Conservation (phyloP, 108 stramenopile genomes). For the Nannochloropsis oceanica region DNA sequence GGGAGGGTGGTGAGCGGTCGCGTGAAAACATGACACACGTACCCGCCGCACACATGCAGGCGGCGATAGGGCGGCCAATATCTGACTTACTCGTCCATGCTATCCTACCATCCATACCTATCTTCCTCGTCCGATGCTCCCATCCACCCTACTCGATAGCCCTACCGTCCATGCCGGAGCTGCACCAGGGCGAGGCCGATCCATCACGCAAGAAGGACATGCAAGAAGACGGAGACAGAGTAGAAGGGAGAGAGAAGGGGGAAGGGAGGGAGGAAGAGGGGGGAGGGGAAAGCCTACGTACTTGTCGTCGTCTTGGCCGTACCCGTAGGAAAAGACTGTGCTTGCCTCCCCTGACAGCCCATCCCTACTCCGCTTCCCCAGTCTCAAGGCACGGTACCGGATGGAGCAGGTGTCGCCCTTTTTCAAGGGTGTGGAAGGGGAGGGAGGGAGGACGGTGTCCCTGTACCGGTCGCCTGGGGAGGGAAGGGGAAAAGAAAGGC, state of each 20-base stretch:
- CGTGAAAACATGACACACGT: too few species aligned
- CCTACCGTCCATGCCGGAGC: neutral
- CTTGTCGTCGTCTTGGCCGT: slow-evolving; percentile 32
- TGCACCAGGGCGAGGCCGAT: neutral
- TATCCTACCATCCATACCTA: too few species aligned
- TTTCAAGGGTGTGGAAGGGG: neutral
- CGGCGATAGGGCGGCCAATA: too few species aligned
- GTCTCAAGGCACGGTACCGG: slow-evolving; percentile 18
- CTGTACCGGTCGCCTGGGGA: neutral
- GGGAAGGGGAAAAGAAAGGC: neutral
- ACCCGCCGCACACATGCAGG: too few species aligned
- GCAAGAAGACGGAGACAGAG: neutral
- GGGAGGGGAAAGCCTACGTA: slow-evolving; percentile 6
- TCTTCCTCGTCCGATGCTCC: too few species aligned
- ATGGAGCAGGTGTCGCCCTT: neutral
- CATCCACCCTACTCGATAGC: neutral
- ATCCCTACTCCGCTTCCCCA: slow-evolving; percentile 28
- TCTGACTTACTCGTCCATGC: too few species aligned
- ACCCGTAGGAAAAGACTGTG: slow-evolving; percentile 21
- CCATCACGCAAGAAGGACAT: neutral
- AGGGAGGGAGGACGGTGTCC: neutral
- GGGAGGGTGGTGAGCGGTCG: too few species aligned
- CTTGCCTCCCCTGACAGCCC: slow-evolving; percentile 18
- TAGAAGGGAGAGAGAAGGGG: slow-evolving; percentile 18
- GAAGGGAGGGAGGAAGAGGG: slow-evolving; percentile 2